Base-by-base conservation (phyloP, 768 basidiomycete species). In the Rhodotorula diobovata region DNA sequence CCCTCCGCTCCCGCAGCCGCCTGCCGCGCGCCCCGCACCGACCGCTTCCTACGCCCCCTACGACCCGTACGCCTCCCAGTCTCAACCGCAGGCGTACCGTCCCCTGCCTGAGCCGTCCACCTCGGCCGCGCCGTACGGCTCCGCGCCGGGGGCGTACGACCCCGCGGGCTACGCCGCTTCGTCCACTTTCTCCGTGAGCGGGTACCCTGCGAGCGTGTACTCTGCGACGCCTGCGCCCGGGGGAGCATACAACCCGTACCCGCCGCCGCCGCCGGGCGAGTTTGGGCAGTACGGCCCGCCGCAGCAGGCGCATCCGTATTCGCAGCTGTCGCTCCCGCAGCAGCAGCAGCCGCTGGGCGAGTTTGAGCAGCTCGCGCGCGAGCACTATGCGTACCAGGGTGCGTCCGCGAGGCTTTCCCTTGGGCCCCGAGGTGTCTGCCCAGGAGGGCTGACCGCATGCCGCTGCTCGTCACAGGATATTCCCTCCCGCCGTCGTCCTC, bases 351-450 rank as follows among this genome's bases (percentile, higher is more conserved):
- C 30, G 34, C 3, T 65, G 10, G 67, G 67, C 21, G 71, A 65
- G 34, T 68, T 68, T 16, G 60, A 68, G 43, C 67, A 53, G n/a
- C 60, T 69, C n/a, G 67, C 72, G 12, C 63, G 66, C 25, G 67
- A 73, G 50, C 65, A 66, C 28, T 73, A 73, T n/a, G 64, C 72
- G 7, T 45, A 21, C n/a, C 72, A 69, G 28, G n/a, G 61, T 62
- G 28, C 20, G 32, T 11, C 21, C 14, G 15, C 30, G n/a, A 10
- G 9, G 28, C 15, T 54, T 46, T 8, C 20, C 8, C 46, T 23
- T 23, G 21, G 20, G 15, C 45, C 21, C 4, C 45, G 45, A 46
- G 12, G n/a, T n/a, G n/a, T n/a, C n/a, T 46, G 20, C 45, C 18
- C 55, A 56, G 55, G 55, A 20, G 35, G 28, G 25, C 35, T 61